Evolutionary conservation across 1,284 basidiomycete genomes (phyloP), one percentile per base, ranked within the genome.

Genomic region (Ganoderma boninense): DNA sequence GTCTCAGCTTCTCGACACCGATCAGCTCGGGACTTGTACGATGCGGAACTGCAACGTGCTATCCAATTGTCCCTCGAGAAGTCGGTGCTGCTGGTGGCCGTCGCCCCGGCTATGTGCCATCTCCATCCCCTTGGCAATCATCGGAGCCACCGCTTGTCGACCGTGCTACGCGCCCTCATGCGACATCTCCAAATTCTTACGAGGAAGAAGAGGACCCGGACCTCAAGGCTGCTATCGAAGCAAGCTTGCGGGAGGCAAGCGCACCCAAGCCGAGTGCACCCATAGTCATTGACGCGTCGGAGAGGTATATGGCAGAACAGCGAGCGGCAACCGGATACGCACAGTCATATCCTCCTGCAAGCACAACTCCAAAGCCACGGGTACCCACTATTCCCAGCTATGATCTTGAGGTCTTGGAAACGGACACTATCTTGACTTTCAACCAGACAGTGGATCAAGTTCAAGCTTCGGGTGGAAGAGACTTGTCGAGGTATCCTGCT

Each of bases 211-310:
- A 98, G 29, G 97, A 99, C 79, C 94, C 95, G 13, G 96, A 99
- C 74, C 85, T 99, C 29, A 91, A 89, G 66, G 95, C 97, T 16
- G 98, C 98, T 0, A 99, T 99, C 69, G 97, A 98, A 78, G 98
- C 98, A 0, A 97, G 95, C 78, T 81, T 99, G 74, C 87, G 92
- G 14, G 98, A 99, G 77, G 92, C 92, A 38, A 92, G 90, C 71
- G 91, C 92, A 10, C 92, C 93, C 0, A 89, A 86, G 70, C 91
- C 95, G 1, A 95, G 93, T 76, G 95, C 95, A 0, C 95, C 95
- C 1, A 77, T 87, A 4, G 89, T 85, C 13, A 77, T 88, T 4
- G 88, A 91, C 65, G 87, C 89, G 8, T 83, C 85, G 74, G 23
- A 76, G 82, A 4, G 82, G 80, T 44, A 66, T 44, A 66, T 65